These are phyloP conservation scores for Candida fluviatilis DNA, from an alignment of 805 yeast species.

Conservation along the genomic window DNA sequence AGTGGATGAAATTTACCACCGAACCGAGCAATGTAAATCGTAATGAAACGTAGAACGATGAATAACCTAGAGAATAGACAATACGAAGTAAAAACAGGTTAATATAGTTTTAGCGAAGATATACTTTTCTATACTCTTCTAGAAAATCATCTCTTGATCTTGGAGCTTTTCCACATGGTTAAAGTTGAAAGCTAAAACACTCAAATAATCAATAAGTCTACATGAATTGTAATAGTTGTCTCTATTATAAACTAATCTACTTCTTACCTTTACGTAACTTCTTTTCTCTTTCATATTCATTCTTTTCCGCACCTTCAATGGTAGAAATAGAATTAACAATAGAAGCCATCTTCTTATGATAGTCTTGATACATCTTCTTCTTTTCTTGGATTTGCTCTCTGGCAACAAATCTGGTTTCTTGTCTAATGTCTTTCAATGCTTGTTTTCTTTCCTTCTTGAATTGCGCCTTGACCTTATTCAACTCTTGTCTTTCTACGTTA, in stretches of 20 bases:
- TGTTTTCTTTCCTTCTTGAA: slow-evolving; percentile 89
- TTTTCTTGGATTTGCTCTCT: slow-evolving; percentile 78
- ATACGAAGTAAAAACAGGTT: too few species aligned
- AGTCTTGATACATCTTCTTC: slow-evolving; percentile 68
- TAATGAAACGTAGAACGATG: too few species aligned
- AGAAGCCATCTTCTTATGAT: slow-evolving; percentile 86
- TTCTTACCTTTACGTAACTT: slow-evolving; percentile 40
- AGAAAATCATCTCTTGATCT: too few species aligned
- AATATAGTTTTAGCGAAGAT: too few species aligned
- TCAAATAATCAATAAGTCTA: too few species aligned
- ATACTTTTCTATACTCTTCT: too few species aligned
- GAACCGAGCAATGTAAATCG: too few species aligned
- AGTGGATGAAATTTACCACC: too few species aligned
- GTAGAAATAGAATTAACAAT: slow-evolving; percentile 85
- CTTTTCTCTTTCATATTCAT: slow-evolving; percentile 85
- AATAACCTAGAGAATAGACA: too few species aligned
- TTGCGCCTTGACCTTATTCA: slow-evolving; percentile 76
- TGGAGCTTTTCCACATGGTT: too few species aligned
- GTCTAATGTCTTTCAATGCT: slow-evolving; percentile 84
- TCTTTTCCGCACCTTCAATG: slow-evolving; percentile 93
- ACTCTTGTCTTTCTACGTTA: slow-evolving; percentile 70
- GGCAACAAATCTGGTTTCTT: slow-evolving; percentile 81
- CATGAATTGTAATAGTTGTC: background rate
- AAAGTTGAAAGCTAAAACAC: too few species aligned
- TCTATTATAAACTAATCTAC: background rate